Evolutionary conservation across 2,329 filamentous ascomycete species (phyloP).

Genomic region (Nemania abortiva): DNA sequence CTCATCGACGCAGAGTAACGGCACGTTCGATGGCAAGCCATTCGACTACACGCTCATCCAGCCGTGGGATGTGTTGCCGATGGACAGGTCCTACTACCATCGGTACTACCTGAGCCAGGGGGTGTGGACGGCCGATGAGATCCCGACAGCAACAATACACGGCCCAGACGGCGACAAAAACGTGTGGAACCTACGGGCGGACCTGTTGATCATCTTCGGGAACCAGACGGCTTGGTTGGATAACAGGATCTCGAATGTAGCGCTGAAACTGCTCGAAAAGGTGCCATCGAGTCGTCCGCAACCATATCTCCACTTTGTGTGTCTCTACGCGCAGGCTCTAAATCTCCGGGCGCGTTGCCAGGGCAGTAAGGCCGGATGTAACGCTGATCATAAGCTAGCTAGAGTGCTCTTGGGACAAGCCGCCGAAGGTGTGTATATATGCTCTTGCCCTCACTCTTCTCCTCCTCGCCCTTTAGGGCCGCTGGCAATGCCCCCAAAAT

Average conservation of each 20-base stretch:
- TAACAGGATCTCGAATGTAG: slow-evolving; percentile 43
- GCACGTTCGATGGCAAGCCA: slow-evolving; percentile 46
- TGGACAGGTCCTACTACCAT: slow-evolving; percentile 44
- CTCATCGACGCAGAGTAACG: slow-evolving; percentile 43
- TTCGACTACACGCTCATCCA: slow-evolving; percentile 48
- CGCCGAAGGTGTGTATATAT: slow-evolving; percentile 38
- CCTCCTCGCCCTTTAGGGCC: neutral
- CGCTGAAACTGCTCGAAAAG: slow-evolving; percentile 42
- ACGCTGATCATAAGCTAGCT: slow-evolving; percentile 43
- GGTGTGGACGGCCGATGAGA: slow-evolving; percentile 44
- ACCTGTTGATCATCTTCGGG: slow-evolving; percentile 47
- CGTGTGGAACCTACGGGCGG: slow-evolving; percentile 44
- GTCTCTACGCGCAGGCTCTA: slow-evolving; percentile 44
- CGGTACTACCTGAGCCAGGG: slow-evolving; percentile 48
- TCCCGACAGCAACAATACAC: slow-evolving; percentile 44
- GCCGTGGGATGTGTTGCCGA: slow-evolving; percentile 48
- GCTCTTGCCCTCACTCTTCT: neutral
- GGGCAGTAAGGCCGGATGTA: slow-evolving; percentile 30
- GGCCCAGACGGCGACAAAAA: slow-evolving; percentile 38
- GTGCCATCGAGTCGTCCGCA: slow-evolving; percentile 36
- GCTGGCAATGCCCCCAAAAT: too few species aligned
- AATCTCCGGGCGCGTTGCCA: slow-evolving; percentile 39
- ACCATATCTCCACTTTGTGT: slow-evolving; percentile 46
- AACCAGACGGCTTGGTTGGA: slow-evolving; percentile 45
- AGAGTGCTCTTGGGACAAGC: slow-evolving; percentile 44